Evolutionary conservation across 2,329 filamentous ascomycete genomes (phyloP).

Genomic region (Pseudogymnoascus sp.): DNA sequence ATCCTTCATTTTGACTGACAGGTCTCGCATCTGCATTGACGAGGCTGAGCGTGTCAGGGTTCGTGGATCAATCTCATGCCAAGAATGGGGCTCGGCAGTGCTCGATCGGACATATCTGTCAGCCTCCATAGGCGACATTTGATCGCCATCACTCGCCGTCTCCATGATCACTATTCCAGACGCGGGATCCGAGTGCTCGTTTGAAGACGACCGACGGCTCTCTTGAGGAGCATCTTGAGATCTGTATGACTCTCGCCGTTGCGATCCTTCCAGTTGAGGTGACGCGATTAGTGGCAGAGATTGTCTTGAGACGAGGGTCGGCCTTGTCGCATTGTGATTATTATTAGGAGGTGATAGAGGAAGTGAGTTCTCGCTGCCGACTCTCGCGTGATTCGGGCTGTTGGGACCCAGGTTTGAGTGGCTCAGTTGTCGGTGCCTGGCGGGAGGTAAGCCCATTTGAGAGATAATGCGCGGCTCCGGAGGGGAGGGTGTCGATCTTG

Average conservation of each 20-base stretch:
- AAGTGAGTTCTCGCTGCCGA: slow-evolving; percentile 53
- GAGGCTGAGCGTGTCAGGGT: slow-evolving; percentile 25
- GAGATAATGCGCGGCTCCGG: slow-evolving; percentile 17
- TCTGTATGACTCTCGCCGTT: background rate
- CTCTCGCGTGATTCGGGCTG: slow-evolving; percentile 46
- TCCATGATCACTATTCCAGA: background rate
- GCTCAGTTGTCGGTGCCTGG: slow-evolving; percentile 22
- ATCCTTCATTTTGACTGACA: slow-evolving; percentile 60
- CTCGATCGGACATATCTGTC: slow-evolving; percentile 14
- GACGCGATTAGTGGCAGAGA: background rate
- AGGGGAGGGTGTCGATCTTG: slow-evolving; percentile 27
- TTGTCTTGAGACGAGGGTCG: background rate
- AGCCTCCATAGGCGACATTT: background rate
- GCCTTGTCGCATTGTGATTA: background rate
- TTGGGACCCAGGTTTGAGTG: slow-evolving; percentile 20
- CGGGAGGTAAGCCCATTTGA: slow-evolving; percentile 18
- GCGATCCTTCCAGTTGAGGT: background rate
- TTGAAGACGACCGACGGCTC: background rate
- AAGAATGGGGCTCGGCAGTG: slow-evolving; percentile 18
- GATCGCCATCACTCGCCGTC: background rate
- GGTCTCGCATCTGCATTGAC: slow-evolving; percentile 42
- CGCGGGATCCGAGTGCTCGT: background rate
- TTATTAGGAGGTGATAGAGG: slow-evolving; percentile 34
- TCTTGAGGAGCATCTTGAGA: background rate
- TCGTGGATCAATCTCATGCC: slow-evolving; percentile 5